phyloP scores from a whole-genome alignment of 2,329 filamentous ascomycete species.

The Chaetomiaceae sp. region DNA sequence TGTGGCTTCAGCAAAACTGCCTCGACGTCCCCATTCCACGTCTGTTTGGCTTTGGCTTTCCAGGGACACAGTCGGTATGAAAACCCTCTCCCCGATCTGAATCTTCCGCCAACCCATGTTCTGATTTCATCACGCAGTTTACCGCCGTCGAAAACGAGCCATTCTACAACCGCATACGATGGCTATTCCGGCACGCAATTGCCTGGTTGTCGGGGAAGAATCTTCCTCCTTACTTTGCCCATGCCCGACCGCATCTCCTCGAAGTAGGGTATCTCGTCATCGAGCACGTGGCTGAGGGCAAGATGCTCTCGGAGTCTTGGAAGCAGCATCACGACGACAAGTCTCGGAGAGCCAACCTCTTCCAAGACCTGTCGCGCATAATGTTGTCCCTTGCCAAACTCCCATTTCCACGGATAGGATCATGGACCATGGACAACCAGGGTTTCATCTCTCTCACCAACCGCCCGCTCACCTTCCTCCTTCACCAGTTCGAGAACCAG shows the following conservation, averaged over 20 bases:
- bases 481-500: neutral
- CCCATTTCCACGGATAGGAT: neutral
- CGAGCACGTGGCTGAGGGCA: conserved; percentile 1
- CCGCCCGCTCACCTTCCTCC: neutral
- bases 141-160: neutral
- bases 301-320: neutral
- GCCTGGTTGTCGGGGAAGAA: neutral
- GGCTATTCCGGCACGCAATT: neutral
- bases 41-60: neutral
- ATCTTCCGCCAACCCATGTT: too few relatives aligned
- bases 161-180: neutral
- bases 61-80: neutral
- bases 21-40: neutral
- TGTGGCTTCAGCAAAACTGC: neutral
- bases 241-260: neutral
- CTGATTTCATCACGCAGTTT: neutral
- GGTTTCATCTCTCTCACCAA: neutral
- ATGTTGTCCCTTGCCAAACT: neutral
- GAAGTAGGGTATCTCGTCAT: neutral
- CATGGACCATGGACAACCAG: neutral
- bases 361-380: neutral
- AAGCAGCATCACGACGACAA: neutral
- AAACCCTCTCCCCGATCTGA: too few relatives aligned
- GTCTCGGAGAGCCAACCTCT: neutral
- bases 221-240: neutral